Percentiles rank a stretch among this genome's conserved stretches.
phyloP scores from a whole-genome alignment of 228 moss, liverwort and hornwort species.

The Sphagnum fallax region DNA sequence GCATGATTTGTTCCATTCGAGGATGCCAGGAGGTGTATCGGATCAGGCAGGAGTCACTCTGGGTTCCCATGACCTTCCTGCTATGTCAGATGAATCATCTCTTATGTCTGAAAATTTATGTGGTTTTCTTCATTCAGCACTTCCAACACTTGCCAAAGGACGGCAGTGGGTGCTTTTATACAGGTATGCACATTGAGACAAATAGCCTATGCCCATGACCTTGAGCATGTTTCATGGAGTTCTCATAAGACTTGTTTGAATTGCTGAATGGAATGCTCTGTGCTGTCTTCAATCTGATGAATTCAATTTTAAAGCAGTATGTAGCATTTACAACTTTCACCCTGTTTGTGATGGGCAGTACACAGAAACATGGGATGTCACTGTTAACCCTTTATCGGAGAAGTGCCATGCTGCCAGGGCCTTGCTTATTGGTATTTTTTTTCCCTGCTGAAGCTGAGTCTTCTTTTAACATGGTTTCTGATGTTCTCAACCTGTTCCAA shows the following conservation, averaged over 20 bases:
- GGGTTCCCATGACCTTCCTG: constrained; percentile 43
- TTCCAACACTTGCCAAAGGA: constrained; percentile 81
- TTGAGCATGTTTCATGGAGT: no score
- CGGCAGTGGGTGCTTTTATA: constrained; percentile 90
- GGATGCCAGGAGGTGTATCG: constrained; percentile 11
- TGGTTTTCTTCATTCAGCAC: constrained; percentile 51
- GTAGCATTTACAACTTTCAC: no score
- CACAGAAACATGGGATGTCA: constrained; percentile 87
- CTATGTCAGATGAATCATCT: constrained; percentile 65
- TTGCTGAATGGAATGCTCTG: no score
- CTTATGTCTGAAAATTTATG: constrained; percentile 65
- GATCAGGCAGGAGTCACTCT: constrained; percentile 9
- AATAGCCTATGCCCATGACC: no score
- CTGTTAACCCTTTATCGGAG: constrained; percentile 82
- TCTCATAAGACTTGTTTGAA: no score
- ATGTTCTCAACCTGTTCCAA: no score
- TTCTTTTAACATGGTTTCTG: no score
- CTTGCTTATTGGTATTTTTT: constrained; percentile 54
- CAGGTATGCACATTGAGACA: constrained; percentile 20
- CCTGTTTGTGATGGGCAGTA: constrained; percentile 34
- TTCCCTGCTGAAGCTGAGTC: no score
- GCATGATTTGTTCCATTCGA: constrained; percentile 42
- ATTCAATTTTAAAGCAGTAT: no score
- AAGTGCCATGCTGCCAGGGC: constrained; percentile 53
- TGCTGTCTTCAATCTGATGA: no score